Base-by-base conservation (phyloP, 805 yeast species). In the Candida endomychidarum region DNA sequence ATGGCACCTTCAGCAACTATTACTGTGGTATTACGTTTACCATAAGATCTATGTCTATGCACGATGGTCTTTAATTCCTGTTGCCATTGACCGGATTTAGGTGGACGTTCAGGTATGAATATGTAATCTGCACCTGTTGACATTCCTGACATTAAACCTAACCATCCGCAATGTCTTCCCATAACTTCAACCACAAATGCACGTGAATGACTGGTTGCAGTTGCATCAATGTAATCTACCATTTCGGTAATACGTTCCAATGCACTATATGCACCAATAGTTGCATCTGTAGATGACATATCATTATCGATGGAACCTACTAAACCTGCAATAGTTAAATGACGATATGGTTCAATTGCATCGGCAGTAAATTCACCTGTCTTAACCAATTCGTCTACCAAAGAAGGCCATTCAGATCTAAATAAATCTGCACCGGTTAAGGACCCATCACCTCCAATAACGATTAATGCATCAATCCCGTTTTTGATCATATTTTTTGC, bases 101-200 rank as follows among this genome's bases (percentile, higher is more conserved):
- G 81, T 5, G 93, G 91, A 51, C 78, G 76, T 61, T 85, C 95
- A 12, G 95, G 95, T 48, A 85, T 83, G 53, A 85, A 78, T 34
- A 85, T 81, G 53, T 76, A 85, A 60, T 85, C 95, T 2, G 95
- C 91, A 48, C 89, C 79, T 11, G 88, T 80, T 10, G 88, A 77
- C 44, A 85, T 72, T 48, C 93, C 95, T 12, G 91, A 81, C 84
- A 83, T 79, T 46, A 85, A 66, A 1, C 86, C 91, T 47, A 85
- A 71, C 95, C 95, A 85, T 47, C 95, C 95, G 69, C 95, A 85
- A 60, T 85, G 89, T 63, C 95, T 74, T 45, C 95, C 95, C 95
- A 85, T 85, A 14, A 85, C 95, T 65, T 85, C 95, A 29, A 85
- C 80, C 28, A 85, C 86, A 54, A 85, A 85, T 3, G 91, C 93